Evolutionary conservation across 2,329 filamentous ascomycete genomes (phyloP), one percentile per base, ranked within the genome.

Genomic region (Myriosclerotinia curreyana): DNA sequence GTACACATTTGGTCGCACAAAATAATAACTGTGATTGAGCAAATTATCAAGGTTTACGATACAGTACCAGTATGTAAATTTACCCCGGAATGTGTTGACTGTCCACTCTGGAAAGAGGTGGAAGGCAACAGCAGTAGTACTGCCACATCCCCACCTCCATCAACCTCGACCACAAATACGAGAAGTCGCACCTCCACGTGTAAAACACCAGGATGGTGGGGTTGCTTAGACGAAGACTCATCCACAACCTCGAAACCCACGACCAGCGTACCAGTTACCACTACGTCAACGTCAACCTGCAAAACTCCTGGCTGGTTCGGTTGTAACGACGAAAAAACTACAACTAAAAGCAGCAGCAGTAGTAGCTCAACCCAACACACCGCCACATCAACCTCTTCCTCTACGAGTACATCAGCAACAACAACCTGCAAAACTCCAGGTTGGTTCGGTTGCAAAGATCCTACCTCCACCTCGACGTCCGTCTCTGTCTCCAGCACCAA

Each of bases 1-100:
- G 90, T 96, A 6, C 92, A 91, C 17, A 88, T 96, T 62, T 90
- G 91, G 40, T 96, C 92, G 3, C 95, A 99, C 79, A 91, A 91
- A 74, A 98, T 99, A 70, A 85, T 87, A 65, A 86, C 85, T 38
- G 93, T 97, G 53, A 97, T 99, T 72, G 84, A 87, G 65, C 91
- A 96, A 74, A 91, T 99, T 3, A 83, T 98, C 66, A 82, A 89
- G 72, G 87, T 87, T 70, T 98, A 98, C 72, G 89, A 96, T 67
- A 79, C 81, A 4, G 91, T 96, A 0, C 90, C 95, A 0, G 79
- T 84, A 69, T 98, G 95, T 76, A 83, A 83, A 62, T 81, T 83
- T 38, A 93, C 94, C 8, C 82, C 86, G 28, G 88, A 92, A 60
- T 98, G 95, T 74, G 86, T 90, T 49, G 95, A 99, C 75, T 98